Conservation (phyloP, 306 rosid genomes). For the Cicer bijugum region DNA sequence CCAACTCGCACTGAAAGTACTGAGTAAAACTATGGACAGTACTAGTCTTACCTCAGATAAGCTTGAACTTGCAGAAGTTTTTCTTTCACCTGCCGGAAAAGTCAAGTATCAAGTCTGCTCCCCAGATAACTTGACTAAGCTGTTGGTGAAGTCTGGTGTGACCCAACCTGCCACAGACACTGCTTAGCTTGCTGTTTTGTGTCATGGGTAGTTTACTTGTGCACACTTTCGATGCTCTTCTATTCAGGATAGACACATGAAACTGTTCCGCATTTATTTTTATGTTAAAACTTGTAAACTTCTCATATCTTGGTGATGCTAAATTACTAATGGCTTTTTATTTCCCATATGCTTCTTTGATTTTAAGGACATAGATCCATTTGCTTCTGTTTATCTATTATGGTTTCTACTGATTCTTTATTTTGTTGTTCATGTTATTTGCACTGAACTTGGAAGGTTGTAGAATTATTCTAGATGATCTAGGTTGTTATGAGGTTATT, state of each 20-base stretch:
- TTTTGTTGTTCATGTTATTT: neutral
- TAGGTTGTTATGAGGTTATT: too few relatives aligned
- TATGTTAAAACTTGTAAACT: slow-evolving; percentile 21
- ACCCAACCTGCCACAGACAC: slow-evolving; percentile 57
- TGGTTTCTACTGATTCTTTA: neutral
- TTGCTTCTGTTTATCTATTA: neutral
- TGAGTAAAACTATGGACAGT: slow-evolving; percentile 61
- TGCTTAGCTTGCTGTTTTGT: slow-evolving; percentile 47
- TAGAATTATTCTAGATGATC: too few relatives aligned
- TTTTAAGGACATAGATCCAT: slow-evolving; percentile 6
- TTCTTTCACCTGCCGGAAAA: slow-evolving; percentile 54
- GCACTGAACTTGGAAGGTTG: too few relatives aligned
- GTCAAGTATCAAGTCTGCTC: slow-evolving; percentile 62
- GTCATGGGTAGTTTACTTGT: slow-evolving; percentile 28
- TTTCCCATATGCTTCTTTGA: slow-evolving; percentile 2
- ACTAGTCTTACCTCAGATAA: slow-evolving; percentile 59
- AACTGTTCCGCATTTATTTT: slow-evolving; percentile 13
- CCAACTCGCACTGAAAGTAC: slow-evolving; percentile 58
- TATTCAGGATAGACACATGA: slow-evolving; percentile 26
- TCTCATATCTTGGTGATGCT: slow-evolving; percentile 33
- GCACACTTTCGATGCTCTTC: slow-evolving; percentile 16
- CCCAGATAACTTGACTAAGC: slow-evolving; percentile 51
- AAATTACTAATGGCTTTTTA: slow-evolving; percentile 30
- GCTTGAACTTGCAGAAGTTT: slow-evolving; percentile 61
- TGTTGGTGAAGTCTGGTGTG: slow-evolving; percentile 57